A percentile compares a stretch with the other conserved stretches of the same genome.
These are phyloP conservation scores for Trichoderma oligosporum DNA, from an alignment of 2,329 filamentous ascomycete genomes.

Conservation along the genomic window DNA sequence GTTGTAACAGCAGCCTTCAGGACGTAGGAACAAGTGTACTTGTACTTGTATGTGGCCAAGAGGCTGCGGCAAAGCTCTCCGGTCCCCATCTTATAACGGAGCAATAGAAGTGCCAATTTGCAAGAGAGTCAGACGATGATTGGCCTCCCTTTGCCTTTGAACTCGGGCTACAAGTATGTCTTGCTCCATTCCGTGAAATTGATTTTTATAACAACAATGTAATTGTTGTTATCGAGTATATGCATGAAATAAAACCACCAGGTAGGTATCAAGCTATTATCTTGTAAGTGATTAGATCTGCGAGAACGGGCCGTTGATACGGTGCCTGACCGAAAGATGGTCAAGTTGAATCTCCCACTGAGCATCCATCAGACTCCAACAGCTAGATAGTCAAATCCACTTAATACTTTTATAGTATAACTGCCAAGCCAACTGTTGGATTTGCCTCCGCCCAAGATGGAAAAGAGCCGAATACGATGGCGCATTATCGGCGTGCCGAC, in stretches of 20 bases:
- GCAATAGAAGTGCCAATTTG: conserved; percentile 16
- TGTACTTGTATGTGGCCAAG: conserved; percentile 23
- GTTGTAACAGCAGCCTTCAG: conserved; percentile 12
- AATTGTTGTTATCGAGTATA: too few species aligned
- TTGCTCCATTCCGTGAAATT: neutral
- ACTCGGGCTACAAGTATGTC: neutral
- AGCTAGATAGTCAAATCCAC: too few species aligned
- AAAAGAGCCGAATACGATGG: conserved; percentile 1
- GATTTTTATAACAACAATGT: neutral
- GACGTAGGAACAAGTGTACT: too few species aligned
- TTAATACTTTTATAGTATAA: neutral
- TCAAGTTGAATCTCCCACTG: neutral
- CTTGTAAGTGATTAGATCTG: neutral
- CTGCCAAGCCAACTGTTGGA: neutral
- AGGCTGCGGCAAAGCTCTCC: conserved; percentile 15
- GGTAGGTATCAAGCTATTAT: too few species aligned
- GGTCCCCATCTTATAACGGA: conserved; percentile 22
- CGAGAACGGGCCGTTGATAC: conserved; percentile 3
- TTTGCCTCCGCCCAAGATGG: neutral
- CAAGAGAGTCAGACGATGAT: neutral
- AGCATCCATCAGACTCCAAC: too few species aligned
- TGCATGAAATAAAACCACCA: too few species aligned
- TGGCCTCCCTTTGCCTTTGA: neutral
- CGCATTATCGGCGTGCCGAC: neutral
- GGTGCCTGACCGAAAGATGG: conserved; percentile 2